Base-by-base conservation (phyloP, 2,329 filamentous ascomycete species). In the Fusarium sp. region DNA sequence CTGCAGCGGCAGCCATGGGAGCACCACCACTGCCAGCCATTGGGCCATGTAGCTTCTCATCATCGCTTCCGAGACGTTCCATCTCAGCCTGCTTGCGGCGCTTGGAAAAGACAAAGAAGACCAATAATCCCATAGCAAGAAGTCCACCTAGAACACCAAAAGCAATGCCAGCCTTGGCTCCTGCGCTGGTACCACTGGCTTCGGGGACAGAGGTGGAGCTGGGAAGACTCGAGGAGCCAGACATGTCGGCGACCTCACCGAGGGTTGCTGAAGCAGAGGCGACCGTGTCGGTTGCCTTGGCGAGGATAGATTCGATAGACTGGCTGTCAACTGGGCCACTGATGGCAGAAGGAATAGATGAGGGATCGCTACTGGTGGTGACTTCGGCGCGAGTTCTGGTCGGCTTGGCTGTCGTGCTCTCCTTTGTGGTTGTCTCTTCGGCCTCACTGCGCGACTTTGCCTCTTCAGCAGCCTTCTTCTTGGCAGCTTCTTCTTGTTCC, bases 141-240 rank as follows among this genome's bases (percentile, higher is more conserved):
- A 97, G 74, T 51, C 88, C 88, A 9, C 91, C 84, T 32, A 98
- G 81, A 49, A 97, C 88, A 75, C 94, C 94, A 77, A 98, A 90
- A 8, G 91, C 93, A 67, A 98, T 87, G 65, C 96, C 96, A 45
- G 94, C 94, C 80, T 94, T 96, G 44, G 81, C 78, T 30, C 81
- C 86, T 11, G 79, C 66, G 49, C 74, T 78, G 37, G 70, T 74
- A 10, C 70, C 51, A 6, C 73, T 61, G 6, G 70, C 61, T 20
- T 71, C 60, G 7, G 74, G 60, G 8, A 72, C 72, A 37, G 73
- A 61, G 29, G 70, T 70, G n/a, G 69, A 65, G 30, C 72, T 70
- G 18, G 66, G 72, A 13, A 68, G 46, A 27, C 73, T 61, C 14
- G 70, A 65, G 9, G 65, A 44, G 29, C 60, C 60, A 9, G 72